Evolutionary conservation across 2,329 filamentous ascomycete genomes (phyloP).

Genomic region (Colletotrichum liaoningense): DNA sequence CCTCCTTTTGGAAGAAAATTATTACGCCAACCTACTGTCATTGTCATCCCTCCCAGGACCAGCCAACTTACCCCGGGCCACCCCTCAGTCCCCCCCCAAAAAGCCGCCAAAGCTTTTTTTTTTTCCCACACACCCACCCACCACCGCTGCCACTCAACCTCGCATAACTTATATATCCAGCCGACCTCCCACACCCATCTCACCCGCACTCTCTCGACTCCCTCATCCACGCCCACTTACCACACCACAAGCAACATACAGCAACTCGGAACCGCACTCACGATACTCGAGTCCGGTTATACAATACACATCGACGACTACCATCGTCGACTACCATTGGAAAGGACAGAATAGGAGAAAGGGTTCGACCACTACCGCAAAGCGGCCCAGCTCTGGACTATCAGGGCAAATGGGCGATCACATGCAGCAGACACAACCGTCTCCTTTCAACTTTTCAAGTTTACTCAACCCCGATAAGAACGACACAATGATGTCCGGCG

Average conservation of each 20-base stretch:
- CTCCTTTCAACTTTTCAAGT: constrained; percentile 80
- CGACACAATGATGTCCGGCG: constrained; percentile 29
- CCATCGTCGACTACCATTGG: not conserved
- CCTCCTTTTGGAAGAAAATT: constrained; percentile 34
- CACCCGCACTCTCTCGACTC: not conserved
- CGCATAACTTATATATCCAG: constrained; percentile 27
- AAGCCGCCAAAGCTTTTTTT: constrained; percentile 30
- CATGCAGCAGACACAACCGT: constrained; percentile 78
- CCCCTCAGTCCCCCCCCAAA: constrained; percentile 19
- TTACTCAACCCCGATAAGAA: constrained; percentile 71
- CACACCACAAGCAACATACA: not conserved
- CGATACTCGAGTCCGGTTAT: not conserved
- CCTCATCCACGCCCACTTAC: not conserved
- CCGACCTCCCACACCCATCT: constrained; percentile 14
- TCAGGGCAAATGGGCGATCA: constrained; percentile 58
- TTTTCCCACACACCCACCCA: constrained; percentile 1
- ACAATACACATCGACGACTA: not conserved
- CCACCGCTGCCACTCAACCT: constrained; percentile 14
- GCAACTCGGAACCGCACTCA: constrained; percentile 1
- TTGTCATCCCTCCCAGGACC: constrained; percentile 30
- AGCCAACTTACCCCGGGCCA: constrained; percentile 21
- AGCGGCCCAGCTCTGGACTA: constrained; percentile 22
- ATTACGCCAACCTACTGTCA: constrained; percentile 34
- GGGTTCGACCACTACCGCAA: not conserved
- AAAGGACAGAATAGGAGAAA: constrained; percentile 3